Conservation (phyloP, 148 eudicot genomes). For the Cornus florida region DNA sequence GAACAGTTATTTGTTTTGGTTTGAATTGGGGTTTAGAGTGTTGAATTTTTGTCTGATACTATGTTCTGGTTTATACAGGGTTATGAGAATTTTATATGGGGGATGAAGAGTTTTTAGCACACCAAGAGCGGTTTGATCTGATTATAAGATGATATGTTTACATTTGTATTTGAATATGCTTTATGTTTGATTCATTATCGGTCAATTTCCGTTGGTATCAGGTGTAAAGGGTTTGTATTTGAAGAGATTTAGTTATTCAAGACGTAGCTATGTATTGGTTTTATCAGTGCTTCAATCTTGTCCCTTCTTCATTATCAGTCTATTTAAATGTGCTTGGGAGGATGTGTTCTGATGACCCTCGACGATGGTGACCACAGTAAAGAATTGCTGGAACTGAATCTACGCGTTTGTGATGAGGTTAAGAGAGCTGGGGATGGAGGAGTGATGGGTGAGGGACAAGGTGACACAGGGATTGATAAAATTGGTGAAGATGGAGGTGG, state of each 20-base stretch:
- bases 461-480: conserved; percentile 19
- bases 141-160: not conserved
- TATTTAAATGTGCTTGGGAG: conserved; percentile 33
- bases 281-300: not conserved
- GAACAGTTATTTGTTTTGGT: not conserved
- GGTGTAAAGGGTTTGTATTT: conserved; percentile 10
- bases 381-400: conserved; percentile 18
- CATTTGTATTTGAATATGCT: not conserved
- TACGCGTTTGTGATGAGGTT: conserved; percentile 11
- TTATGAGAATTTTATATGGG: not conserved
- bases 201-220: not conserved
- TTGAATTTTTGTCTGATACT: not conserved
- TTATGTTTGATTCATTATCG: not conserved
- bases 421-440: conserved; percentile 18
- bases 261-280: conserved; percentile 26
- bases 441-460: conserved; percentile 19
- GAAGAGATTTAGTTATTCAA: conserved; percentile 15
- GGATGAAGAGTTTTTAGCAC: too few species aligned
- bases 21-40: not conserved
- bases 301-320: conserved; percentile 21
- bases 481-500: conserved; percentile 13
- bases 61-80: not conserved
- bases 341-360: conserved; percentile 33
- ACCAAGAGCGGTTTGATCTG: not conserved
- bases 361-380: conserved; percentile 24